Percentiles rank a stretch among this genome's conserved stretches.
Evolutionary conservation across 257 asterid genomes (phyloP).

Genomic region (Jasminum sambac): DNA sequence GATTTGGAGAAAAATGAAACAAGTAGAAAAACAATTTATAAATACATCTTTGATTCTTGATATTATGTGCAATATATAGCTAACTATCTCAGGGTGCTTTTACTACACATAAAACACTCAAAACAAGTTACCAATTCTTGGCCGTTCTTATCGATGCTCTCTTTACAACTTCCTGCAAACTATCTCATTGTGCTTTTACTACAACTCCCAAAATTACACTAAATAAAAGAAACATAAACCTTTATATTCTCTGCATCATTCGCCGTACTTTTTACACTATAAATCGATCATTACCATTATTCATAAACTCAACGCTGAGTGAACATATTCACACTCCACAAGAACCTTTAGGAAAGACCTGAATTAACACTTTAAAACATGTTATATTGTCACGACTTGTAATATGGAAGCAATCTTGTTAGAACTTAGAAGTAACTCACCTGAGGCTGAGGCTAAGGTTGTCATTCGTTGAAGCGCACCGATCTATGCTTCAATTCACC

Average conservation of each 20-base stretch:
- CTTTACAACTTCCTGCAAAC: not conserved
- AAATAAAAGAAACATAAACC: not conserved
- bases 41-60: not conserved
- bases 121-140: no score
- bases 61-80: not conserved
- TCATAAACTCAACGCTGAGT: not conserved
- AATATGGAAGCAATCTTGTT: not conserved
- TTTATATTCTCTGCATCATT: not conserved
- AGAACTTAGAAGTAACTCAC: constrained; percentile 17
- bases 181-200: not conserved
- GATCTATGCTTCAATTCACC: constrained; percentile 84
- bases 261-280: not conserved
- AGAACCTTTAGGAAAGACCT: constrained; percentile 30
- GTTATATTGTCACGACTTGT: not conserved
- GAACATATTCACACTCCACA: constrained; percentile 4
- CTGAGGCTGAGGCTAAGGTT: constrained; percentile 43
- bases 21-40: not conserved
- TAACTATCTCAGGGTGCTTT: no score
- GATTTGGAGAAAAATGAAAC: not conserved
- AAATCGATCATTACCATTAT: not conserved
- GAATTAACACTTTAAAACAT: not conserved
- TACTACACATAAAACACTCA: no score
- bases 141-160: no score
- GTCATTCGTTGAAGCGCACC: constrained; percentile 64
- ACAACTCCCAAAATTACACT: not conserved